Conservation (phyloP, 176 grass and related monocot genomes). For the Lolium perenne region DNA sequence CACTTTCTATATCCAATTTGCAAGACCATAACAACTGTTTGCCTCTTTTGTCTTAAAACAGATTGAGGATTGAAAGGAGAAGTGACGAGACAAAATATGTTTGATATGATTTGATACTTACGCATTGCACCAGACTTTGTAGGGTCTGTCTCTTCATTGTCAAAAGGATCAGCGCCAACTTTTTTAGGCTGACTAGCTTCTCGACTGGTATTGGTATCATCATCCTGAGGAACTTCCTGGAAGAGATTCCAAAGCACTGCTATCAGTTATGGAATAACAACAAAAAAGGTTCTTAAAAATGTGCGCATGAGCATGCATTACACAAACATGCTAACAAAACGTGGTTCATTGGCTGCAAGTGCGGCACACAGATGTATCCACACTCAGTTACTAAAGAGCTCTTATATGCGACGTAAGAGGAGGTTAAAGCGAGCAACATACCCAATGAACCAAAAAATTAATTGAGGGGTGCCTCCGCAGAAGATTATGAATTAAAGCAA, state of each 20-base stretch:
- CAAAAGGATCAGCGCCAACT: constrained; percentile 77
- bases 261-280: constrained; percentile 23
- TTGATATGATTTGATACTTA: constrained; percentile 52
- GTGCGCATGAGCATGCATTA: background rate
- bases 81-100: constrained; percentile 6
- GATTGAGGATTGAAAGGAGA: constrained; percentile 13
- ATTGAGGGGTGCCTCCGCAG: constrained; percentile 86
- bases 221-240: constrained; percentile 61
- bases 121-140: constrained; percentile 83
- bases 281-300: background rate
- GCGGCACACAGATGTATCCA: background rate
- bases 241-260: constrained; percentile 40
- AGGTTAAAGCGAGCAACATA: constrained; percentile 48
- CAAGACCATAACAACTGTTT: background rate
- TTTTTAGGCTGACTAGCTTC: constrained; percentile 55
- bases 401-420: constrained; percentile 2
- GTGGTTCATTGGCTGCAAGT: background rate
- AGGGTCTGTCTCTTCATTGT: constrained; percentile 75
- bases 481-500: constrained; percentile 95
- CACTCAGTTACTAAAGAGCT: constrained; percentile 17
- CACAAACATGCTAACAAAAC: background rate
- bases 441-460: constrained; percentile 96
- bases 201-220: constrained; percentile 35
- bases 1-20: background rate
- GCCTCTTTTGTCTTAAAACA: background rate